Evolutionary conservation across 306 rosid genomes (phyloP), one percentile per base, ranked within the genome.

Genomic region (Castanea crenata): DNA sequence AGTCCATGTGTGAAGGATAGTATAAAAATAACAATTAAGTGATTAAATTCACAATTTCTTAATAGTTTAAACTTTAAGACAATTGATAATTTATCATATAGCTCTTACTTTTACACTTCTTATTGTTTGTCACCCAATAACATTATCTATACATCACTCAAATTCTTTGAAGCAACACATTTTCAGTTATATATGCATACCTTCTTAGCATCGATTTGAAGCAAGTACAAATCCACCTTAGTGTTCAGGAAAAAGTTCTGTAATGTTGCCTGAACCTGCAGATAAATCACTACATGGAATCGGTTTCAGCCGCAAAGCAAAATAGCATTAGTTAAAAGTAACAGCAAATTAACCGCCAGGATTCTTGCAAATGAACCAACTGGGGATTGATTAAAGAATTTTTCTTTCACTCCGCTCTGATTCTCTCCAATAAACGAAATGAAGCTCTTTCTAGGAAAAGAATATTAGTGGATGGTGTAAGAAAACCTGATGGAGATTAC

Each of bases 141-240:
- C 29, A 27, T 62, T 32, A 56, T 55, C 41, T 55, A 63, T 59
- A 51, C 71, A 46, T 58, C 62, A 59, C 34, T 72, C 7, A 29
- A 54, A 80, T 69, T 20, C 25, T 67, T 8, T 19, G 14, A 19
- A 65, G 76, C 57, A 27, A 44, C 10, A 12, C 56, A 10, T 31
- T 29, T 55, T 15, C 16, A 5, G 5, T 3, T 73, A 72, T 34
- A 44, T 5, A 18, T 9, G 65, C 72, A 38, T 64, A 92, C 99
- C 97, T 86, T 90, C 73, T 82, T 89, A 38, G 91, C 90, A 71
- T 91, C 94, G 70, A 94, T 87, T 70, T 94, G 99, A 78, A 94
- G 97, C 57, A 90, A 83, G 89, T 92, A 92, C 67, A 92, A 92
- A 54, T 88, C 92, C 72, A 7, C 82, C 57, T 90, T 87, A 44